Evolutionary conservation across 2,329 filamentous ascomycete species (phyloP).

Genomic region (Ceratocystis papillata): DNA sequence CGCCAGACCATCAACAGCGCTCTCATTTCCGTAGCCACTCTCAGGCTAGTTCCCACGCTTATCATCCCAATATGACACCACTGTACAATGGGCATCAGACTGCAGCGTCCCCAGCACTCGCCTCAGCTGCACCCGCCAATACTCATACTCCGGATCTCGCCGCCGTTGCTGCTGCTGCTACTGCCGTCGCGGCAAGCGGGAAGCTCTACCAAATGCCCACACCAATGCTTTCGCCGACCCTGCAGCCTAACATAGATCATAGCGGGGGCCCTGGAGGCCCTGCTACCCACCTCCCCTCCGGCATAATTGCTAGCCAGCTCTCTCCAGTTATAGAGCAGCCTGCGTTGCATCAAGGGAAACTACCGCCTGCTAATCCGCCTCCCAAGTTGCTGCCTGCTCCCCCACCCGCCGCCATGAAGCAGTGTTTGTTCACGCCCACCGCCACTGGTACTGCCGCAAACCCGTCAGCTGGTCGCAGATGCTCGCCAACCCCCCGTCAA

Average conservation of each 20-base stretch:
- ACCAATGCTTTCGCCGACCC: neutral
- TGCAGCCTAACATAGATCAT: neutral
- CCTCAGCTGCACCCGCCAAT: neutral
- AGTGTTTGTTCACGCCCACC: neutral
- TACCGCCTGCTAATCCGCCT: no score
- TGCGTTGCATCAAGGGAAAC: no score
- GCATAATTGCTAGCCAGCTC: neutral
- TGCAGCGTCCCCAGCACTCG: neutral
- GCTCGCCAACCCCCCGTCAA: neutral
- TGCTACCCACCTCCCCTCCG: neutral
- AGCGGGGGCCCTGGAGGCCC: neutral
- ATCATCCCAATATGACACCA: neutral
- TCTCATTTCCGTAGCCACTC: neutral
- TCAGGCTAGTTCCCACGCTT: neutral
- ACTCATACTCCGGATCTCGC: neutral
- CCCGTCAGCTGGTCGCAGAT: neutral
- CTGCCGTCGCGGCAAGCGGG: neutral
- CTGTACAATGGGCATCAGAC: neutral
- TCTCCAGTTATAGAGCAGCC: no score
- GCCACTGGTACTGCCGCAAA: no score
- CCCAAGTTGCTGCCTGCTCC: no score
- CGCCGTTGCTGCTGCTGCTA: neutral
- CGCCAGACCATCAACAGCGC: neutral
- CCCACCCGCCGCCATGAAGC: neutral
- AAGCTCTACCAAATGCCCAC: conserved; percentile 3